Evolutionary conservation across 2,329 filamentous ascomycete species (phyloP).

Genomic region (Anisogramma anomala): DNA sequence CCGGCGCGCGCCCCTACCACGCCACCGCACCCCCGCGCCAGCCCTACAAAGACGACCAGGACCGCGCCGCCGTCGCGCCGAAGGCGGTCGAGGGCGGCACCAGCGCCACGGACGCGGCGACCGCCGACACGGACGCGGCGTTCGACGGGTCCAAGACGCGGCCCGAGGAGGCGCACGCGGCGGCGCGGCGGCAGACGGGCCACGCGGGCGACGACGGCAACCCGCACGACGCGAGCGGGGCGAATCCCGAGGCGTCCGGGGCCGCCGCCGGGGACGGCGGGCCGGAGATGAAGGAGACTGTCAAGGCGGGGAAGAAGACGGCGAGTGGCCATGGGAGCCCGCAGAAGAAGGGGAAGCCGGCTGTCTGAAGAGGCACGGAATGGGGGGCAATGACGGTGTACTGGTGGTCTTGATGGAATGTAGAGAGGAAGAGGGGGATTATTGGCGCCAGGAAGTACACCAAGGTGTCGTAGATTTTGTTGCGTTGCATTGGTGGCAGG

Average conservation of each 20-base stretch:
- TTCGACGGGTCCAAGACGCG: constrained; percentile 58
- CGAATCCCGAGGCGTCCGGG: constrained; percentile 33
- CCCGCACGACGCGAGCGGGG: constrained; percentile 32
- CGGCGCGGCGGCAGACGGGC: constrained; percentile 25
- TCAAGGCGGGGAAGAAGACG: constrained; percentile 23
- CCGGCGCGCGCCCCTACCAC: constrained; percentile 28
- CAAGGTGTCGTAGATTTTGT: no score
- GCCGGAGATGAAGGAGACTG: constrained; percentile 23
- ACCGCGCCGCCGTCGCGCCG: constrained; percentile 54
- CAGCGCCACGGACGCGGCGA: constrained; percentile 50
- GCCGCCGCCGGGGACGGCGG: constrained; percentile 25
- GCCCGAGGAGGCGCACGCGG: constrained; percentile 47
- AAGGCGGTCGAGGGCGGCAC: constrained; percentile 56
- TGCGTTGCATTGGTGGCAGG: no score
- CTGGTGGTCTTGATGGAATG: neutral
- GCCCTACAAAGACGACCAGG: constrained; percentile 41
- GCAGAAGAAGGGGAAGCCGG: constrained; percentile 23
- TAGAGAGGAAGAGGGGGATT: neutral
- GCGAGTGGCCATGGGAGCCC: constrained; percentile 22
- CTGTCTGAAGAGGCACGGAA: constrained; percentile 9
- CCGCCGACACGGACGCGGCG: constrained; percentile 46
- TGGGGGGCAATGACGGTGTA: neutral
- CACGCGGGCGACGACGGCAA: constrained; percentile 18
- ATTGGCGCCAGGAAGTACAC: no score
- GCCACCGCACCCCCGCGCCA: constrained; percentile 18